Percentiles rank a stretch among this genome's conserved stretches.
Conservation (phyloP, 2,329 filamentous ascomycete genomes). For the Trichoderma oligosporum region DNA sequence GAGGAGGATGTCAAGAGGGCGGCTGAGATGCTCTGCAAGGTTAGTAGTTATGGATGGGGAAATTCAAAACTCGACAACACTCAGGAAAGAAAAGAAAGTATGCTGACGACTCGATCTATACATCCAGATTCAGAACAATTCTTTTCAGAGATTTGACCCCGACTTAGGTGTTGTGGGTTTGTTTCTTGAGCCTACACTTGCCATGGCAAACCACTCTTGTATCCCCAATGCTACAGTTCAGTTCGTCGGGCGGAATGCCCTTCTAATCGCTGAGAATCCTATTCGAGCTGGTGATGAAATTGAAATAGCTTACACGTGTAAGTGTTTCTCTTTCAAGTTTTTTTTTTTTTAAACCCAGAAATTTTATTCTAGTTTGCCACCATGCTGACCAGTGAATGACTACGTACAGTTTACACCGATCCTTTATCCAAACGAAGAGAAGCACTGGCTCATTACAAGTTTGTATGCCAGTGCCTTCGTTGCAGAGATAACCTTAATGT, state of each 20-base stretch:
- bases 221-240: slow-evolving; percentile 56
- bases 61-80: too few species aligned
- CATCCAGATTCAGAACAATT: slow-evolving; percentile 56
- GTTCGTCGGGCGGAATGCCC: slow-evolving; percentile 49
- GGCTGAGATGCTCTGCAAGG: slow-evolving; percentile 52
- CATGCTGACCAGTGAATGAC: not conserved
- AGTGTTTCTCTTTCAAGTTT: slow-evolving; percentile 14
- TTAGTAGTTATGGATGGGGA: slow-evolving; percentile 27
- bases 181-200: slow-evolving; percentile 53
- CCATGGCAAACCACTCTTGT: slow-evolving; percentile 62
- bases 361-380: too few species aligned
- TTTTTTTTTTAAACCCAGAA: not conserved
- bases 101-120: not conserved
- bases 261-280: slow-evolving; percentile 46
- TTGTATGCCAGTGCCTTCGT: slow-evolving; percentile 48
- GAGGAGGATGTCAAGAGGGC: slow-evolving; percentile 39
- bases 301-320: slow-evolving; percentile 60
- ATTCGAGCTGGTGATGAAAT: slow-evolving; percentile 55
- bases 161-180: slow-evolving; percentile 52
- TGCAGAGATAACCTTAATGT: slow-evolving; percentile 51
- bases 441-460: slow-evolving; percentile 48
- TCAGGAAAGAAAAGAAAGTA: not conserved
- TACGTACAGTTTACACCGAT: slow-evolving; percentile 43
- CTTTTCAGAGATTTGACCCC: slow-evolving; percentile 54
- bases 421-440: slow-evolving; percentile 42